Evolutionary conservation across 371 early-diverging fungal species (phyloP).

Genomic region (Funneliformis caledonium): DNA sequence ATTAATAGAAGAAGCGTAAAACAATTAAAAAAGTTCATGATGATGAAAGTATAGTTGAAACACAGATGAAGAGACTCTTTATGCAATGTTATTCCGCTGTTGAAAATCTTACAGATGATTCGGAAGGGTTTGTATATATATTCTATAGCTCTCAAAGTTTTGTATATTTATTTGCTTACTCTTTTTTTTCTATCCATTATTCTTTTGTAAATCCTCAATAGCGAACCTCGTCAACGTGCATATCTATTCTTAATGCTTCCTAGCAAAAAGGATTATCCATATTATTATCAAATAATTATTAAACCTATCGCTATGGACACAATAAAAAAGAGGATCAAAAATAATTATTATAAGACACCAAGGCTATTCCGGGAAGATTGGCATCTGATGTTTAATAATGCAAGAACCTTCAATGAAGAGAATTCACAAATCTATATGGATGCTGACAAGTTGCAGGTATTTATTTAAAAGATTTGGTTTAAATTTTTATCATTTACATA

Average conservation of each 20-base stretch:
- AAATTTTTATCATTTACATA: background rate
- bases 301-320: constrained; percentile 83
- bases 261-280: constrained; percentile 75
- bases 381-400: constrained; percentile 81
- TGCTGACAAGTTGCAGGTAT: constrained; percentile 49
- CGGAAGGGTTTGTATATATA: constrained; percentile 37
- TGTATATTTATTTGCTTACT: background rate
- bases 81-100: constrained; percentile 58
- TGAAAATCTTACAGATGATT: constrained; percentile 55
- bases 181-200: background rate
- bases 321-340: constrained; percentile 68
- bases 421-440: constrained; percentile 81
- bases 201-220: background rate
- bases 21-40: constrained; percentile 39
- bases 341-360: constrained; percentile 56
- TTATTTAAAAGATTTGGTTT: background rate
- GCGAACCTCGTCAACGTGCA: constrained; percentile 59
- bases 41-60: constrained; percentile 44
- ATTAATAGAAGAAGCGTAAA: constrained; percentile 43
- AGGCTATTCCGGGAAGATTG: constrained; percentile 66
- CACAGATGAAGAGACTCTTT: constrained; percentile 58
- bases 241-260: constrained; percentile 79
- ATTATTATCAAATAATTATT: constrained; percentile 84
- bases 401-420: constrained; percentile 79
- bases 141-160: background rate